These are phyloP conservation scores for Schizophyllum commune DNA, from an alignment of 1,284 basidiomycete genomes.

Conservation along the genomic window DNA sequence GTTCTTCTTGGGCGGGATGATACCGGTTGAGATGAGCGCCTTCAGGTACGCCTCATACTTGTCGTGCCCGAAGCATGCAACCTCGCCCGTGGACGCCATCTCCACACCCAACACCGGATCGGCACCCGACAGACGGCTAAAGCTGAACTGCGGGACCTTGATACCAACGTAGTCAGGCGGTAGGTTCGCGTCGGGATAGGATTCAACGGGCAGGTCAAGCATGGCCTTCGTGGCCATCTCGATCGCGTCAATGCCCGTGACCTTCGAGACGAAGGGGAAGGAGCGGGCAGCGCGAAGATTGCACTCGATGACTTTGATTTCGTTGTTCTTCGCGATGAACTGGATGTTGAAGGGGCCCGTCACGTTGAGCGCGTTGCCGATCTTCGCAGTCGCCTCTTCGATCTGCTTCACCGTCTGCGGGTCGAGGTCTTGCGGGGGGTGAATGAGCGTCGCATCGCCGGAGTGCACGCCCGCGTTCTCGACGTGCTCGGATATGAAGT, in stretches of 20 bases:
- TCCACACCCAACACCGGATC: conserved; percentile 99
- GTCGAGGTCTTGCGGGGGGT: conserved; percentile 96
- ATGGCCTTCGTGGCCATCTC: conserved; percentile 99
- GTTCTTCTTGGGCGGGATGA: conserved; percentile 92
- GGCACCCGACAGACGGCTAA: conserved; percentile 90
- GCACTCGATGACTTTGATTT: conserved; percentile 99
- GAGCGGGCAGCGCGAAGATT: conserved; percentile 97
- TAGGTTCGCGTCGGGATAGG: conserved; percentile 85
- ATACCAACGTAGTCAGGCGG: conserved; percentile 94
- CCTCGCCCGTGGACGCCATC: conserved; percentile 99
- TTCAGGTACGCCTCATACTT: conserved; percentile 99
- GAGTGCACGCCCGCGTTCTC: conserved; percentile 98
- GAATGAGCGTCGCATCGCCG: conserved; percentile 95
- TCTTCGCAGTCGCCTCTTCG: conserved; percentile 95
- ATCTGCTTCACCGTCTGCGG: conserved; percentile 94
- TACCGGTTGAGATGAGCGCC: conserved; percentile 93
- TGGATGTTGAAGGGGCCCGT: conserved; percentile 99
- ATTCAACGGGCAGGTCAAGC: conserved; percentile 82
- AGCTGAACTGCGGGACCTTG: conserved; percentile 99
- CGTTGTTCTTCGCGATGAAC: conserved; percentile 99
- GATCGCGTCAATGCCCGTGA: conserved; percentile 95
- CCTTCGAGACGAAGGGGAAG: conserved; percentile 99
- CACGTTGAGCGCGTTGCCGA: conserved; percentile 96
- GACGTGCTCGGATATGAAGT: conserved; percentile 98
- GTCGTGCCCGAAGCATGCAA: conserved; percentile 96